phyloP scores from a whole-genome alignment of 2,329 filamentous ascomycete species.

The Verticillium alfalfae region DNA sequence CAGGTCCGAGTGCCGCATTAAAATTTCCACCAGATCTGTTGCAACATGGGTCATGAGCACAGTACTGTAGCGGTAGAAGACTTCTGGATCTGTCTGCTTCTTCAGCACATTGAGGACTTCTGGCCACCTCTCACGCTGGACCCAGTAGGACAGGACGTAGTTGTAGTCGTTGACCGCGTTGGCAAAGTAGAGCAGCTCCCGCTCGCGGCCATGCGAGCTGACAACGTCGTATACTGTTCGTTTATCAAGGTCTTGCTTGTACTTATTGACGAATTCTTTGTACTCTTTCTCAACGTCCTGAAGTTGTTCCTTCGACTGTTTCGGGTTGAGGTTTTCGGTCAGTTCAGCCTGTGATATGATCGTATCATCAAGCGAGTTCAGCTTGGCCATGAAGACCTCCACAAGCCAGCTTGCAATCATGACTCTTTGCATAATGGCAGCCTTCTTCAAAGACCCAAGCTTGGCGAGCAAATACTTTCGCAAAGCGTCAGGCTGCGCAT shows the following conservation, averaged over 20 bases:
- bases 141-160: constrained; percentile 95
- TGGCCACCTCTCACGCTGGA: constrained; percentile 87
- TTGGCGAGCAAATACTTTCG: constrained; percentile 86
- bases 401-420: constrained; percentile 96
- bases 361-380: constrained; percentile 90
- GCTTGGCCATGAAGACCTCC: constrained; percentile 94
- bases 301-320: constrained; percentile 68
- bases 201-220: constrained; percentile 88
- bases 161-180: constrained; percentile 86
- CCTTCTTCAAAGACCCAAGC: constrained; percentile 74
- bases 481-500: constrained; percentile 82
- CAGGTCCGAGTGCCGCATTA: constrained; percentile 86
- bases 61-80: constrained; percentile 95
- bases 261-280: constrained; percentile 78
- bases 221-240: constrained; percentile 95
- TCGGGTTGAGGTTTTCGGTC: constrained; percentile 63
- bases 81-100: constrained; percentile 84
- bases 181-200: constrained; percentile 87
- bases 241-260: constrained; percentile 81
- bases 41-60: constrained; percentile 91
- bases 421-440: constrained; percentile 81
- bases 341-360: constrained; percentile 85
- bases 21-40: constrained; percentile 82
- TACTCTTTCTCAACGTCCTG: constrained; percentile 70
- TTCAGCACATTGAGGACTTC: constrained; percentile 86